Percentiles rank a stretch among this genome's conserved stretches.
Conservation (phyloP, 106 monocot genomes). For the Apostasia ramifera region DNA sequence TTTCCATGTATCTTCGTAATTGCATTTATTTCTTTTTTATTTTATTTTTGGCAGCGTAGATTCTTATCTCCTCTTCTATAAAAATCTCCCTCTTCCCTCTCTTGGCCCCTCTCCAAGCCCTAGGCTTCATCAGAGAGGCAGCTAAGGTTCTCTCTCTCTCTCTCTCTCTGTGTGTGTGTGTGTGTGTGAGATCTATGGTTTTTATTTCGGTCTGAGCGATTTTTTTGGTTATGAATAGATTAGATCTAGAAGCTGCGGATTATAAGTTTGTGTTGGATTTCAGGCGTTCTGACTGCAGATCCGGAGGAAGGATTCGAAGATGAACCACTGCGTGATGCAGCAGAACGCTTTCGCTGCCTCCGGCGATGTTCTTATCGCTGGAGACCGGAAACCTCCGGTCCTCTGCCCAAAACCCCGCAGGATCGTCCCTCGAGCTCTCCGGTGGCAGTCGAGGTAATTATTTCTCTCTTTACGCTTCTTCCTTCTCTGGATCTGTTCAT, state of each 20-base stretch:
- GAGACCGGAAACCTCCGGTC: constrained; percentile 19
- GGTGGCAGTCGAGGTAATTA: constrained; percentile 13
- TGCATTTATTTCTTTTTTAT: too few species aligned
- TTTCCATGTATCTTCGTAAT: too few species aligned
- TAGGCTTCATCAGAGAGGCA: constrained; percentile 1
- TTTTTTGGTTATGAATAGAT: not conserved
- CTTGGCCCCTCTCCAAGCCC: not conserved
- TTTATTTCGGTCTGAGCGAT: not conserved
- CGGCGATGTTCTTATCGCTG: constrained; percentile 5
- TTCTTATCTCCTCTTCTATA: not conserved
- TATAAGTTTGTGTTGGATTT: not conserved
- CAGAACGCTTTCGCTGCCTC: constrained; percentile 25
- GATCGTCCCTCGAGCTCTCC: constrained; percentile 17
- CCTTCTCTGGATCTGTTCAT: not conserved
- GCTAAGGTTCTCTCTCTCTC: constrained; percentile 6
- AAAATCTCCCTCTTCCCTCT: not conserved
- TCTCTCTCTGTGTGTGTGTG: too few species aligned
- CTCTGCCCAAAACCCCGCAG: constrained; percentile 52
- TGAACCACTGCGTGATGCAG: constrained; percentile 21
- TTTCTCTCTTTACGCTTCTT: not conserved
- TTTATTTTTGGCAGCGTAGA: too few species aligned
- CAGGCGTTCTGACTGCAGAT: constrained; percentile 11
- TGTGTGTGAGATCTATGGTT: not conserved
- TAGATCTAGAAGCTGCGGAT: not conserved
- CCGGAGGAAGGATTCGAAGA: not conserved